Conservation (phyloP, 1,139 yeast species). For the Hanseniaspora uvarum region DNA sequence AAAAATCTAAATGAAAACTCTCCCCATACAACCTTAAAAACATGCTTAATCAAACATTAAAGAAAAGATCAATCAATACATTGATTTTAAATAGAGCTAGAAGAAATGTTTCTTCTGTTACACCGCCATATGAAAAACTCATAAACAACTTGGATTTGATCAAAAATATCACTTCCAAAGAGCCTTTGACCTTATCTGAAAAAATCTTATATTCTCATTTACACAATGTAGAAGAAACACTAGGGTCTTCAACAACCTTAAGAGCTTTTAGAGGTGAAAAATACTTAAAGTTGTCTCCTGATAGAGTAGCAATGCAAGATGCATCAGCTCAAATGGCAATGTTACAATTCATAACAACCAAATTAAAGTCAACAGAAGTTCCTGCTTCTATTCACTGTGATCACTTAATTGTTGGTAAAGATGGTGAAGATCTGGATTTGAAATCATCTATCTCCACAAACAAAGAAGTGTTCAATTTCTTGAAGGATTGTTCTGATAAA, state of each 20-base stretch:
- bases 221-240: conserved; percentile 67
- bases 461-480: conserved; percentile 86
- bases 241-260: conserved; percentile 39
- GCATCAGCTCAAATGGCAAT: conserved; percentile 98
- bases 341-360: conserved; percentile 93
- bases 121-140: conserved; percentile 80
- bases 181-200: conserved; percentile 85
- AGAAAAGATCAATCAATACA: background rate
- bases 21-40: too few species aligned
- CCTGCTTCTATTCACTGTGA: conserved; percentile 97
- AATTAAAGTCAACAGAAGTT: conserved; percentile 72
- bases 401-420: conserved; percentile 89
- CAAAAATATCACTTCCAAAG: conserved; percentile 49
- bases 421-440: conserved; percentile 77
- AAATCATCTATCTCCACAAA: conserved; percentile 67
- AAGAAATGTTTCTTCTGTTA: conserved; percentile 12
- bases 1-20: too few species aligned
- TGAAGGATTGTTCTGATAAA: conserved; percentile 79
- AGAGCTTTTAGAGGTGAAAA: conserved; percentile 60
- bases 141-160: conserved; percentile 54
- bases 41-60: conserved; percentile 10
- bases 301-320: conserved; percentile 98
- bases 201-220: conserved; percentile 87
- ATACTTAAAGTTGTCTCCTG: conserved; percentile 88
- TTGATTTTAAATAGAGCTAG: background rate